Evolutionary conservation across 305 asterid species (phyloP), one percentile per base, ranked within the genome.

Genomic region (Fraxinus dipetala): DNA sequence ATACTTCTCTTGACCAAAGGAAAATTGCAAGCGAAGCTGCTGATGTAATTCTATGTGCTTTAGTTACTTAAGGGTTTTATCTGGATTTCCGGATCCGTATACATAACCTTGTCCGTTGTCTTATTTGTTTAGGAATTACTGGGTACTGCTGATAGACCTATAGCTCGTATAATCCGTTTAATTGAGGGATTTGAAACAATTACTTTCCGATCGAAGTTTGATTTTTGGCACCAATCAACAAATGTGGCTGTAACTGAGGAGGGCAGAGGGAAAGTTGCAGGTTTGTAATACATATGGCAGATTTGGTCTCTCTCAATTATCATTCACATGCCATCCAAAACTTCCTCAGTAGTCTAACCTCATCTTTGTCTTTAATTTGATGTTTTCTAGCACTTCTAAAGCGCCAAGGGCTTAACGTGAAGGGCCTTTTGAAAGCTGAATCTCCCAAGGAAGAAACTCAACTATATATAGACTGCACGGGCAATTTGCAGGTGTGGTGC

Each of bases 211-310:
- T 92, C 93, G 16, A 93, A 91, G 89, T 96, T 96, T 80, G 97
- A 90, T 80, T 91, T 94, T 38, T 96, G 99, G 99, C 95, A 98
- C 32, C 93, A 95, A 65, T 79, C 97, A 79, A 82, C 91, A 73
- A 85, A 83, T 82, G 90, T 82, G 78, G 88, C 97, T 48, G 93
- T 79, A 59, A 76, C 98, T 11, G 95, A 90, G 90, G 98, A 92
- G 80, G 95, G 97, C 79, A 92, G 93, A 87, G 99, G 98, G 87
- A 96, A 90, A 89, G 98, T 96, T 84, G 99, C 98, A 84, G 98
- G 99, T 96, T 48, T 88, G 97, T 90, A 34, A 80, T 85, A 78
- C 79, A 76, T 26, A 51, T 63, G 59, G 61, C 79, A 72, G 74
- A 79, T 56, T 59, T 78, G 43, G 80, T 72, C 79, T 24, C 81